Conservation (phyloP, 2,329 filamentous ascomycete species). For the Exophiala bonariae region DNA sequence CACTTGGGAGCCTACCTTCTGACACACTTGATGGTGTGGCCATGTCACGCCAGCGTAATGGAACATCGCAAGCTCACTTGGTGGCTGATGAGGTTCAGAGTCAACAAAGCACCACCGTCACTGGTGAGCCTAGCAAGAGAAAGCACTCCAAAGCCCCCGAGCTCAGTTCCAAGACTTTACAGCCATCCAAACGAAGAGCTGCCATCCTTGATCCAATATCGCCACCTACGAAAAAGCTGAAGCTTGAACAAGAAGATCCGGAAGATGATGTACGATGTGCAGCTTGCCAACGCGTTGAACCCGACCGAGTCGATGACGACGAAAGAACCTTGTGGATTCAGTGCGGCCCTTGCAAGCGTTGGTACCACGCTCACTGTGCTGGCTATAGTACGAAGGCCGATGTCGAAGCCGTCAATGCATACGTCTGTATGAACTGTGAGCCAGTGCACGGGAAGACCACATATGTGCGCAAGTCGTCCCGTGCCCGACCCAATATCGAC, state of each 20-base stretch:
- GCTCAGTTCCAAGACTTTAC: too few species aligned
- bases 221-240: constrained; percentile 17
- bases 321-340: constrained; percentile 59
- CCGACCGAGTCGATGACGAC: constrained; percentile 52
- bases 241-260: constrained; percentile 18
- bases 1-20: too few species aligned
- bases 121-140: constrained; percentile 22
- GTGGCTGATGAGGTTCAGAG: neutral
- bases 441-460: constrained; percentile 63
- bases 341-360: constrained; percentile 67
- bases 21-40: too few species aligned
- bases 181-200: constrained; percentile 34
- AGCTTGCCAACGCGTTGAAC: constrained; percentile 56
- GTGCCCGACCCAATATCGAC: constrained; percentile 66
- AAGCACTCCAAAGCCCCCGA: constrained; percentile 12
- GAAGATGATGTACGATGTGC: constrained; percentile 43
- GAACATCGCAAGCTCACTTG: too few species aligned
- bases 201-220: neutral
- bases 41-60: too few species aligned
- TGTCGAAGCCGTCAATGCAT: constrained; percentile 67
- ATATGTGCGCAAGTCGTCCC: constrained; percentile 65
- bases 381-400: constrained; percentile 65
- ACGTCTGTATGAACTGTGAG: constrained; percentile 62
- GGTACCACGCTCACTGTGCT: constrained; percentile 68
- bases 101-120: neutral